phyloP scores from a whole-genome alignment of 2,329 filamentous ascomycete species.

The Epichloe hybrida region DNA sequence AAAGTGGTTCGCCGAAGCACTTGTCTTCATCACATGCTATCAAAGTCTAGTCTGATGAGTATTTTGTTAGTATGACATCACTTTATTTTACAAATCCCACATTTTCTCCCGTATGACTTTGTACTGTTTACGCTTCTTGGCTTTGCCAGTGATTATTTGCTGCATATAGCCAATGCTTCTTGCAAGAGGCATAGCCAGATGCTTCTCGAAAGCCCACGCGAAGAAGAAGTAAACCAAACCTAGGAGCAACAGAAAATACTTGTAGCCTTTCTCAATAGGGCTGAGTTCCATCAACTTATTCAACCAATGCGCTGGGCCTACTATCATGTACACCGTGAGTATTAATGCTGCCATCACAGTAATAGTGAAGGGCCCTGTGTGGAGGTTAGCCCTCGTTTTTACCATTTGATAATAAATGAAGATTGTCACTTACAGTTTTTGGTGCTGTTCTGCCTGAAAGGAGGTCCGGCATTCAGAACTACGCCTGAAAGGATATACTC shows the following conservation, averaged over 20 bases:
- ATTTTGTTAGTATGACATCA: background rate
- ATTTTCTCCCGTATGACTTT: slow-evolving; percentile 60
- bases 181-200: slow-evolving; percentile 56
- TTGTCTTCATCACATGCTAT: background rate
- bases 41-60: background rate
- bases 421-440: slow-evolving; percentile 55
- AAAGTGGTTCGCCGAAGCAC: background rate
- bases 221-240: slow-evolving; percentile 55
- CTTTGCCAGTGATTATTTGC: slow-evolving; percentile 39
- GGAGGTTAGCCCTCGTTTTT: background rate
- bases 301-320: slow-evolving; percentile 58
- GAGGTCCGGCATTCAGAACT: slow-evolving; percentile 79
- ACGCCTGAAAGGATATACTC: slow-evolving; percentile 89
- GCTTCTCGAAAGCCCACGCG: slow-evolving; percentile 59
- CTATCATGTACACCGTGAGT: slow-evolving; percentile 67
- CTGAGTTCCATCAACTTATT: slow-evolving; percentile 75
- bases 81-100: slow-evolving; percentile 7
- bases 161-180: slow-evolving; percentile 51
- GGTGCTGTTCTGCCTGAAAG: slow-evolving; percentile 69
- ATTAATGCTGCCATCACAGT: slow-evolving; percentile 58
- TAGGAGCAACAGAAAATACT: slow-evolving; percentile 55
- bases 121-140: slow-evolving; percentile 77
- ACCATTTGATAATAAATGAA: background rate
- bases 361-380: slow-evolving; percentile 68
- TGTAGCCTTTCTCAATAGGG: slow-evolving; percentile 57